Base-by-base conservation (phyloP, 2,329 filamentous ascomycete species). In the Cercospora canescens region DNA sequence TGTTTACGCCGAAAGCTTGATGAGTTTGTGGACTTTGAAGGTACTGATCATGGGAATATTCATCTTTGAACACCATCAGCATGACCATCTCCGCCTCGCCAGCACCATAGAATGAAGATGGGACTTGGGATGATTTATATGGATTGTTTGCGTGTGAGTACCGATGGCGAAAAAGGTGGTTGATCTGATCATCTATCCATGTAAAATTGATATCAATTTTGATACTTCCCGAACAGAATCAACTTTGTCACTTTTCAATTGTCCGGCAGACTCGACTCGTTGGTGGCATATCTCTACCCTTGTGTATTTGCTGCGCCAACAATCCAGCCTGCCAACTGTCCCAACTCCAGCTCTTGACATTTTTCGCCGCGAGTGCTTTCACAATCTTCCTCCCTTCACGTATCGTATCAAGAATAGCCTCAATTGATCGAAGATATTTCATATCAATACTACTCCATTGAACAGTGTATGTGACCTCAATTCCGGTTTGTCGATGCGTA, bases 341-440 rank as follows among this genome's bases (percentile, higher is more conserved):
- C 67, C 67, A 69, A 32, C 50, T 67, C 67, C 67, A 69, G 2
- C 48, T 55, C 28, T 37, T 57, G 12, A 67, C 55, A 37, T 63
- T 69, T 18, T 50, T 63, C 11, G 41, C 35, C 2, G 24, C 59
- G 6, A 69, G 28, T 11, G 60, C 70, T 30, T 45, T 57, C 39
- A 70, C 37, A 21, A 71, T 64, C 59, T 70, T 70, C 14, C 34
- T 61, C 12, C 70, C 70, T 32, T 71, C 70, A 7, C 61, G 30
- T 4, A 26, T 65, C 6, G 50, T 50, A 3, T 65, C 68, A 5
- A 70, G 24, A 14, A 52, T 59, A 4, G 50, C 58, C 50, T 71
- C 60, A 56, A 71, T 50, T 2, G 50, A 30, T 50, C 64, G 57
- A 1, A 69, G 12, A 6, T 55, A 48, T 7, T 52, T 60, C 30